These are phyloP conservation scores for Alternaria tenuissima DNA, from an alignment of 2,329 filamentous ascomycete genomes.

Conservation along the genomic window DNA sequence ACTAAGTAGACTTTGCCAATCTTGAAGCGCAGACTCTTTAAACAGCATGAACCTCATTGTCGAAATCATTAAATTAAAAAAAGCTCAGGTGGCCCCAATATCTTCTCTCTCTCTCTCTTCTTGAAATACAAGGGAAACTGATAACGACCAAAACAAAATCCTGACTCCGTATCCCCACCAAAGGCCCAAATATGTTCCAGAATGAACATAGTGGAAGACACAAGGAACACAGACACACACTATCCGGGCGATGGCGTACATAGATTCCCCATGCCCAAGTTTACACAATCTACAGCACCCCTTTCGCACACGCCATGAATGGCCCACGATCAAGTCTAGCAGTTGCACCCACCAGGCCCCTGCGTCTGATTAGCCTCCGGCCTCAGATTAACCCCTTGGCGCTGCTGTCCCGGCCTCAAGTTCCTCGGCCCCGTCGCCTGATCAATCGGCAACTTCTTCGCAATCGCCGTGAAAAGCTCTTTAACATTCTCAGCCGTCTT, in stretches of 20 bases:
- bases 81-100: neutral
- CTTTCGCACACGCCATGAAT: too few species aligned
- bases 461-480: conserved; percentile 96
- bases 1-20: too few species aligned
- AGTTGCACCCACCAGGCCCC: conserved; percentile 68
- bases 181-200: conserved; percentile 6
- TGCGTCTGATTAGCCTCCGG: conserved; percentile 67
- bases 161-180: neutral
- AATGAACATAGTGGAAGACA: conserved; percentile 8
- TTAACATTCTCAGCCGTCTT: conserved; percentile 97
- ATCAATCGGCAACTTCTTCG: conserved; percentile 95
- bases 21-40: too few species aligned
- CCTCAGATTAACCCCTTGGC: conserved; percentile 72
- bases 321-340: conserved; percentile 52
- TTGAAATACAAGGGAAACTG: neutral
- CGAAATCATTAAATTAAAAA: neutral
- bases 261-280: too few species aligned
- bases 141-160: neutral
- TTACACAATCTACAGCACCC: neutral
- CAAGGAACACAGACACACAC: neutral
- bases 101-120: neutral
- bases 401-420: conserved; percentile 67
- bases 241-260: too few species aligned
- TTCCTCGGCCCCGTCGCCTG: conserved; percentile 87
- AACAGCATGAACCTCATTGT: too few species aligned